Evolutionary conservation across 345 rosid genomes (phyloP), one percentile per base, ranked within the genome.

Genomic region (Pistacia vera): DNA sequence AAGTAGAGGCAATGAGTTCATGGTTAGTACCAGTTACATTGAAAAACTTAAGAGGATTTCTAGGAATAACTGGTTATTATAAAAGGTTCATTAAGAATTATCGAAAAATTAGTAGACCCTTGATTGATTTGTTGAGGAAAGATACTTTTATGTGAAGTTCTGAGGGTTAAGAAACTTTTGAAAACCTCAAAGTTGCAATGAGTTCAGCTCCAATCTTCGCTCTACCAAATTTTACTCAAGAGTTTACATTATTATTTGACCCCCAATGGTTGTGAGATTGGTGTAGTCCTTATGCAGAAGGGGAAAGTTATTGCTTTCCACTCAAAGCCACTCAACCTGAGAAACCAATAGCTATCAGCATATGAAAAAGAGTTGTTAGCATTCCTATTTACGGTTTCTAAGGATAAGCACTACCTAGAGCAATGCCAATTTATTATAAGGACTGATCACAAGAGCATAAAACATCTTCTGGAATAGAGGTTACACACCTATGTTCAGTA

Each of bases 171-270:
- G 8, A 3, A 25, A 11, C 73, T 0, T 75, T 67, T 38, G 38
- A 56, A 0, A 0, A 2, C 10, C 30, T 75, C 0, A 66, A 75
- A 2, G 0, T 17, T 0, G 17, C 30, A 2, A 25, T 75, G 36
- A 9, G 2, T 0, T 0, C 0, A 4, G 11, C 35, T 0, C 59
- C 57, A 0, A 20, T 75, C 0, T 16, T 56, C 0, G 38, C 25
- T 0, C 1, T 72, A 1, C 67, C 58, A 0, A 13, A 75, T 5
- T 58, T 66, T 8, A 3, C 10, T 14, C 0, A 25, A 14, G 0
- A 0, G 3, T 75, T 75, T 57, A 20, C 57, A 0, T 3, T 67
- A 0, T 66, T 46, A 8, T 8, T 11, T 5, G 55, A 75, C 25
- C 68, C 25, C 73, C 0, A 67, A 30, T 2, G 55, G 72, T 0